Base-by-base conservation (phyloP, 345 rosid species). In the Populus tremula region DNA sequence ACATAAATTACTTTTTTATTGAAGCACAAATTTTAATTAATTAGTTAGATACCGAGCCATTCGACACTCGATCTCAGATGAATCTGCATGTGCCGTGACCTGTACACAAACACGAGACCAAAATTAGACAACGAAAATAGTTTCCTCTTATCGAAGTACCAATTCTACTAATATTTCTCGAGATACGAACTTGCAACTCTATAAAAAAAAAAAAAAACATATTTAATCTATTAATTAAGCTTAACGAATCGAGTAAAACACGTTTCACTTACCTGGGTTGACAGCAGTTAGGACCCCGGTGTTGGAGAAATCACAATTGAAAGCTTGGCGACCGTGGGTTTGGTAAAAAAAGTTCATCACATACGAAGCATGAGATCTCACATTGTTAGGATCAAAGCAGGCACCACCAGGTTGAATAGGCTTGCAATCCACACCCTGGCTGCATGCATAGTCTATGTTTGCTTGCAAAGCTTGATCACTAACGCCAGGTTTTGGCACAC, bases 351-450 rank as follows among this genome's bases (percentile, higher is more conserved):
- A 82, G 82, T 86, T 84, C 87, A 84, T 86, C 18, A 80, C 75
- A 29, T 71, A 86, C 39, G 89, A 85, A 41, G 88, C 88, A 70
- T 78, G 88, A 3, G 84, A 80, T 49, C 82, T 47, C 2, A 41
- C 35, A 17, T 54, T 80, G 54, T 75, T 41, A 0, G 87, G 85
- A 12, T 20, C 65, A 78, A 68, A 84, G 75, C 87, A 84, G 50
- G 61, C 54, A 13, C 87, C 87, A 21, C 89, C 88, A 3, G 81
- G 77, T 61, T 86, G 87, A 33, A 86, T 86, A 11, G 89, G 78
- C 79, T 27, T 63, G 39, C 88, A 81, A 70, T 83, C 76, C 78
- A 86, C 84, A 33, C 85, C 85, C 29, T 82, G 84, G 16, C 77
- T 10, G 72, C 84, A 79, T 74, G 76, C 83, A 67, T 81, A 83